phyloP scores from a whole-genome alignment of 1,284 basidiomycete species.

The Ganoderma boninense region DNA sequence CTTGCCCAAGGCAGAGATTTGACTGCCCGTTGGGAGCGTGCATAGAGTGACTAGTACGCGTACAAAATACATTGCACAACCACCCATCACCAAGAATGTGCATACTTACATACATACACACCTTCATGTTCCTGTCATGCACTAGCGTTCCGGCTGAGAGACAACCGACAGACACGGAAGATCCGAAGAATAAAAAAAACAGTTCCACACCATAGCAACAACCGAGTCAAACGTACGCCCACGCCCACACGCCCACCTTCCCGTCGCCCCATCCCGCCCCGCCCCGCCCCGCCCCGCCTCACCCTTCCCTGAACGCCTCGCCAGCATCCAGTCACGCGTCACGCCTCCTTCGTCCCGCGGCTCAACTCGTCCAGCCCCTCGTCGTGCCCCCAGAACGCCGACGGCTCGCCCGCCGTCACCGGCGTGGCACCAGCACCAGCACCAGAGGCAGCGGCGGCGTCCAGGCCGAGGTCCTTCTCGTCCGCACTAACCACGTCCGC shows the following conservation, averaged over 20 bases:
- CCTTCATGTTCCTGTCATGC: not conserved
- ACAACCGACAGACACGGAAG: not conserved
- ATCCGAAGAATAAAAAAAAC: too few relatives aligned
- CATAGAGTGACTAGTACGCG: not conserved
- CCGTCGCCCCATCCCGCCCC: not conserved
- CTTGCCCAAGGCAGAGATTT: not conserved
- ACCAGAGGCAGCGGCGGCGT: slow-evolving; percentile 17
- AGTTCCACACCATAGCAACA: not conserved
- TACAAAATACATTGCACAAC: not conserved
- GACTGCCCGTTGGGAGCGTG: not conserved
- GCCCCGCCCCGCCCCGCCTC: not conserved
- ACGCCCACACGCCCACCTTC: too few relatives aligned
- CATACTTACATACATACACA: not conserved
- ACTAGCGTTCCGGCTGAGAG: not conserved
- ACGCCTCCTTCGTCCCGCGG: slow-evolving; percentile 68
- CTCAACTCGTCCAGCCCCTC: slow-evolving; percentile 73
- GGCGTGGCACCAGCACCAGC: too few relatives aligned
- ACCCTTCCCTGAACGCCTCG: not conserved
- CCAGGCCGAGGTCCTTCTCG: slow-evolving; percentile 28
- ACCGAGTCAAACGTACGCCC: not conserved
- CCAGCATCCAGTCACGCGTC: slow-evolving; percentile 7
- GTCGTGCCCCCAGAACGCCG: slow-evolving; percentile 69
- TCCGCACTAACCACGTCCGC: slow-evolving; percentile 36
- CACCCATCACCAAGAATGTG: not conserved
- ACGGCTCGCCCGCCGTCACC: slow-evolving; percentile 38